Evolutionary conservation across 2,329 filamentous ascomycete species (phyloP).

Genomic region (Phialophora chinensis): DNA sequence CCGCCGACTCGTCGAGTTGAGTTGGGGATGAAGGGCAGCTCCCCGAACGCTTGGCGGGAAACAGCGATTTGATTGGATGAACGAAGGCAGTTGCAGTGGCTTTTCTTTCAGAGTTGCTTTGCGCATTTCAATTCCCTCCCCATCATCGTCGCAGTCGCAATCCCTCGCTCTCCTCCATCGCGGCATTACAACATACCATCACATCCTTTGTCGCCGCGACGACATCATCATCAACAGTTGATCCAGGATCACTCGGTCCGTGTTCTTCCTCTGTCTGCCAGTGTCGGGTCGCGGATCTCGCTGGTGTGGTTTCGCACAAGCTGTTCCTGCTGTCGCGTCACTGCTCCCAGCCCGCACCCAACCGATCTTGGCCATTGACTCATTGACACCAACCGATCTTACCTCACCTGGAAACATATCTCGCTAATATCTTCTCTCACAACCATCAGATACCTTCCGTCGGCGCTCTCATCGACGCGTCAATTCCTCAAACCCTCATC

Average conservation of each 20-base stretch:
- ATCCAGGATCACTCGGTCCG: conserved; percentile 25
- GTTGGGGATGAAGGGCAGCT: conserved; percentile 9
- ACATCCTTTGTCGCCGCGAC: conserved; percentile 26
- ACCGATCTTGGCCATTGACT: conserved; percentile 12
- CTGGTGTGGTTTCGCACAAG: conserved; percentile 13
- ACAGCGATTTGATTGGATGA: conserved; percentile 9
- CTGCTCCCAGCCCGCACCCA: conserved; percentile 13
- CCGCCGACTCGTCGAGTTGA: conserved; percentile 4
- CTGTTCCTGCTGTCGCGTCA: conserved; percentile 28
- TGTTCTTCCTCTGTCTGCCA: conserved; percentile 19
- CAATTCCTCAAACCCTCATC: conserved; percentile 11
- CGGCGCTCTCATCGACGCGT: conserved; percentile 27
- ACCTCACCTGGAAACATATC: conserved; percentile 1
- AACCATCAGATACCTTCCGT: conserved; percentile 19
- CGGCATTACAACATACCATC: conserved; percentile 24
- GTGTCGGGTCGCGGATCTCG: conserved; percentile 7
- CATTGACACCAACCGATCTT: background rate
- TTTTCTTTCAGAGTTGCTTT: conserved; percentile 20
- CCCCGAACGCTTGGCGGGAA: conserved; percentile 13
- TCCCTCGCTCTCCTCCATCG: conserved; percentile 23
- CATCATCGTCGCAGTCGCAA: conserved; percentile 32
- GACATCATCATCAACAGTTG: conserved; percentile 16
- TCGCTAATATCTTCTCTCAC: conserved; percentile 19
- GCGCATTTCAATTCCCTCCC: conserved; percentile 24
- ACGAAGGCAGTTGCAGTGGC: conserved; percentile 16